Evolutionary conservation across 169 alveolate species (phyloP).

Genomic region (Eimeria sp.): DNA sequence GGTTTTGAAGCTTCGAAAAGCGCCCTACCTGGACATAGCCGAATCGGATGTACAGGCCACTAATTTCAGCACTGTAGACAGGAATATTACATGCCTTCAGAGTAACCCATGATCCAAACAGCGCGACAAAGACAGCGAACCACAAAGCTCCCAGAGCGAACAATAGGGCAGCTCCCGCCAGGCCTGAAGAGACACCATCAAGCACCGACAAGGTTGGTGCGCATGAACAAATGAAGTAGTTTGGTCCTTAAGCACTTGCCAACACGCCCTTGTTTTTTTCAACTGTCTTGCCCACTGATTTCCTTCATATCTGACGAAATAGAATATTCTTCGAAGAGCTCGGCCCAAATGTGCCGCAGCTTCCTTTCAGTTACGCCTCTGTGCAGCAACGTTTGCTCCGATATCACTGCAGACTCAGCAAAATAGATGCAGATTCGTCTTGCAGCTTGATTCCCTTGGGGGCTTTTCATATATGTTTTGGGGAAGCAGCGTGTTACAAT

Average conservation of each 20-base stretch:
- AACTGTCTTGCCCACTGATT: conserved; percentile 29
- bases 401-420: conserved; percentile 41
- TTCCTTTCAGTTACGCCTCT: conserved; percentile 55
- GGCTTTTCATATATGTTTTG: not conserved
- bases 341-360: conserved; percentile 57
- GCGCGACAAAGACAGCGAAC: conserved; percentile 65
- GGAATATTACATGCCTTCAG: conserved; percentile 62
- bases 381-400: conserved; percentile 73
- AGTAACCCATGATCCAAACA: conserved; percentile 68
- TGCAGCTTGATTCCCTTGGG: not conserved
- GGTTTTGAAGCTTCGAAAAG: not conserved
- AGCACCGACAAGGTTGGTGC: too few species aligned
- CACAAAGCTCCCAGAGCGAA: conserved; percentile 66
- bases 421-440: not conserved
- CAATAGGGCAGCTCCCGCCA: conserved; percentile 68
- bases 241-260: not conserved
- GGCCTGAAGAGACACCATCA: conserved; percentile 21
- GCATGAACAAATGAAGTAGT: not conserved
- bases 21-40: conserved; percentile 62
- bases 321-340: conserved; percentile 51
- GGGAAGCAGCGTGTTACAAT: not conserved
- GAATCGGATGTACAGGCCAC: conserved; percentile 61
- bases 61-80: conserved; percentile 70
- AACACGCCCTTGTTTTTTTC: not conserved
- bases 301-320: conserved; percentile 57